Conservation (phyloP, 2,329 filamentous ascomycete species). For the Trichoderma afroharzianum region DNA sequence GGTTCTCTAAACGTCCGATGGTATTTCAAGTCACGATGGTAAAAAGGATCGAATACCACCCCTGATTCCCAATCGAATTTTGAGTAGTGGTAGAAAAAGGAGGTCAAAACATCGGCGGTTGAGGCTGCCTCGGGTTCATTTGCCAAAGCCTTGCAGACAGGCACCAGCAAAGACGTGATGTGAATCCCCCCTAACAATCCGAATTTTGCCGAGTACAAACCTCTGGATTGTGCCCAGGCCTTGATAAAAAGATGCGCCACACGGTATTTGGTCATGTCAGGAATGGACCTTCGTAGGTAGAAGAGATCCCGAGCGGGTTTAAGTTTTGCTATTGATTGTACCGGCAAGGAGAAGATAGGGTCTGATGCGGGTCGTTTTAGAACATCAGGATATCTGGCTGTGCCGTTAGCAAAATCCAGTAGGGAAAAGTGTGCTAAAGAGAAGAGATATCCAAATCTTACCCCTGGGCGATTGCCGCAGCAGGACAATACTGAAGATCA, state of each 20-base stretch:
- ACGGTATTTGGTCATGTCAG: slow-evolving; percentile 55
- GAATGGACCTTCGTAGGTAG: slow-evolving; percentile 58
- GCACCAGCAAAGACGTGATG: slow-evolving; percentile 58
- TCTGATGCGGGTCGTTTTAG: slow-evolving; percentile 48
- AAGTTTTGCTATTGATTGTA: slow-evolving; percentile 56
- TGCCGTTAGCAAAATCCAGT: not conserved
- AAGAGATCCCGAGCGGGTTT: slow-evolving; percentile 61
- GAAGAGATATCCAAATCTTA: slow-evolving; percentile 20
- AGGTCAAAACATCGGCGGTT: slow-evolving; percentile 49
- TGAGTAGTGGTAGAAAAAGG: slow-evolving; percentile 63
- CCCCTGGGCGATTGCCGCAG: slow-evolving; percentile 51
- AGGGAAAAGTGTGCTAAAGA: no score
- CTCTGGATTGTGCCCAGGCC: slow-evolving; percentile 58
- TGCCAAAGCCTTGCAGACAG: slow-evolving; percentile 54
- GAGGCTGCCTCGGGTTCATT: slow-evolving; percentile 36
- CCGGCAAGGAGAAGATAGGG: slow-evolving; percentile 52
- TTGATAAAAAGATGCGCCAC: slow-evolving; percentile 58
- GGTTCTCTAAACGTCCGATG: slow-evolving; percentile 55
- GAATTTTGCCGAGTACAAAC: slow-evolving; percentile 62
- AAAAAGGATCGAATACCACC: slow-evolving; percentile 58
- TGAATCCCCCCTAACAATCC: slow-evolving; percentile 64
- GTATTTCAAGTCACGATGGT: slow-evolving; percentile 51
- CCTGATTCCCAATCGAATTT: slow-evolving; percentile 55
- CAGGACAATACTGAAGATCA: slow-evolving; percentile 65
- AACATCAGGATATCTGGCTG: slow-evolving; percentile 42